These are phyloP conservation scores for Zygosaccharomyces pseudobailii DNA, from an alignment of 1,139 yeast genomes.

Conservation along the genomic window DNA sequence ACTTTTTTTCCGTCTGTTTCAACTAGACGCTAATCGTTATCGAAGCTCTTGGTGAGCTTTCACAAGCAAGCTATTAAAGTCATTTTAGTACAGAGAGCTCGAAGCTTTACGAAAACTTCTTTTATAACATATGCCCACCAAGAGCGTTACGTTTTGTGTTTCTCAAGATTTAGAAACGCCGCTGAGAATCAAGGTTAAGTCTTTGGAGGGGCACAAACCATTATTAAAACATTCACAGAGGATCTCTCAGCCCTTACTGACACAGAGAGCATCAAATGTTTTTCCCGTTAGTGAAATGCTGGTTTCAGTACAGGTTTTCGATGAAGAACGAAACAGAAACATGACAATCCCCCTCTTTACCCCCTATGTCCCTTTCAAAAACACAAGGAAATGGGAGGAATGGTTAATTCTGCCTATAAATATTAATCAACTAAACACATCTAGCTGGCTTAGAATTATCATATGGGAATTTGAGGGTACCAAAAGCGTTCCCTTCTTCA, in stretches of 20 bases:
- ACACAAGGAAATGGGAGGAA: constrained; percentile 47
- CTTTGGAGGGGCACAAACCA: constrained; percentile 46
- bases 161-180: constrained; percentile 68
- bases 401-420: constrained; percentile 68
- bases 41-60: too few species aligned
- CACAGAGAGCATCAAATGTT: constrained; percentile 48
- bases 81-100: neutral
- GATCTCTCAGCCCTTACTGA: constrained; percentile 50
- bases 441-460: constrained; percentile 56
- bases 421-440: constrained; percentile 62
- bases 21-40: neutral
- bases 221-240: constrained; percentile 50
- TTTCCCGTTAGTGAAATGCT: constrained; percentile 54
- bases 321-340: constrained; percentile 44
- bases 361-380: constrained; percentile 55
- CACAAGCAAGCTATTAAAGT: neutral
- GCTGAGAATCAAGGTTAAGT: constrained; percentile 43
- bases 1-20: neutral
- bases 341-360: constrained; percentile 67
- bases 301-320: constrained; percentile 57
- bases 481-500: constrained; percentile 48
- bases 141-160: constrained; percentile 62
- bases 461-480: constrained; percentile 63
- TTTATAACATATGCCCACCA: constrained; percentile 36
- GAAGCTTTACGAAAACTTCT: too few species aligned